A percentile compares a stretch with the other conserved stretches of the same genome.
These are phyloP conservation scores for Nitzschia sp. DNA, from an alignment of 108 stramenopile species.

Conservation along the genomic window DNA sequence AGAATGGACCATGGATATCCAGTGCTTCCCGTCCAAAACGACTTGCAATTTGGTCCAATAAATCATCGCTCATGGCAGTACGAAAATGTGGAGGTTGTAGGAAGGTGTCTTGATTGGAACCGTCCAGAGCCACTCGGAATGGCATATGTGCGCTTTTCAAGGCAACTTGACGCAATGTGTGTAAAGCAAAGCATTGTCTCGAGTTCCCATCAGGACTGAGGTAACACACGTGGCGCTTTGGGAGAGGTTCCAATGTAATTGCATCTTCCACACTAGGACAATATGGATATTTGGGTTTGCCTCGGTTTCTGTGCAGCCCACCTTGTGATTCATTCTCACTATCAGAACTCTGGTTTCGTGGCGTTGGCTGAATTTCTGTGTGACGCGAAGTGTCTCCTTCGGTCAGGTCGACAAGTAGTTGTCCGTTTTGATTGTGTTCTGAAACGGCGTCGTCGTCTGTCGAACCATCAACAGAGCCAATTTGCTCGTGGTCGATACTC, in stretches of 20 bases:
- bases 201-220: conserved; percentile 59
- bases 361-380: conserved; percentile 28
- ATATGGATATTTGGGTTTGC: conserved; percentile 6
- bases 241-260: conserved; percentile 61
- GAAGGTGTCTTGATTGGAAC: conserved; percentile 39
- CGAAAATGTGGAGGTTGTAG: conserved; percentile 85
- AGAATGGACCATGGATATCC: conserved; percentile 54
- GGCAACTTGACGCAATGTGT: conserved; percentile 74
- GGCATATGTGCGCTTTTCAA: conserved; percentile 32
- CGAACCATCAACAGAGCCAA: conserved; percentile 32
- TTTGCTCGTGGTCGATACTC: conserved; percentile 37
- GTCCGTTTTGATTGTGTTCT: neutral
- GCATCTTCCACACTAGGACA: conserved; percentile 65
- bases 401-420: neutral
- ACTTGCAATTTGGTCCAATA: conserved; percentile 79
- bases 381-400: neutral
- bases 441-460: conserved; percentile 19
- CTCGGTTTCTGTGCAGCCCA: neutral
- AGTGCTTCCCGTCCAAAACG: conserved; percentile 71
- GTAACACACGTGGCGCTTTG: conserved; percentile 66
- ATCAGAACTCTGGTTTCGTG: neutral
- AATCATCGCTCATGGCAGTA: conserved; percentile 68
- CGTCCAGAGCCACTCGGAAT: conserved; percentile 30
- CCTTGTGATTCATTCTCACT: conserved; percentile 1
- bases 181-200: conserved; percentile 76